phyloP scores from a whole-genome alignment of 176 grass and related monocot genomes.

The Triticum dicoccoides region DNA sequence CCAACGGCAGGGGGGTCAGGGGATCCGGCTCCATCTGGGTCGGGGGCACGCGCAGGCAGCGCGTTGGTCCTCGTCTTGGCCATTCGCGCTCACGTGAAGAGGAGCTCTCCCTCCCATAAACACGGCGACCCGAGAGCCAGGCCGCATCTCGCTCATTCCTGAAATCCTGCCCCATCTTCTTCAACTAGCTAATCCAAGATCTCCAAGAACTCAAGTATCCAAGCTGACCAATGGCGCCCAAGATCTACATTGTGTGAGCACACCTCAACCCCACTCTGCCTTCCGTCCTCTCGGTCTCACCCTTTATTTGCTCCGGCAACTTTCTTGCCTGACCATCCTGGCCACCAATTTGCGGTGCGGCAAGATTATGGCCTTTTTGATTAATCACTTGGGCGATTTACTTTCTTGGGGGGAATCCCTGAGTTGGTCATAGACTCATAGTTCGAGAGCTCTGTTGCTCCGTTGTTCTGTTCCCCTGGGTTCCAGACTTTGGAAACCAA shows the following conservation, averaged over 20 bases:
- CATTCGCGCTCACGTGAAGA: neutral
- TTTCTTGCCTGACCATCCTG: neutral
- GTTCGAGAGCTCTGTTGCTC: neutral
- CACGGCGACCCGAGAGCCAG: neutral
- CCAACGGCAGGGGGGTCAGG: too few relatives aligned
- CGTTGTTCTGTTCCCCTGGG: neutral
- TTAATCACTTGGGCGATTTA: neutral
- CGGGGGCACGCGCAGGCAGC: neutral
- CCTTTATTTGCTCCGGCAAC: neutral
- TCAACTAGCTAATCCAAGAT: neutral
- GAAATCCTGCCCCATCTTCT: neutral
- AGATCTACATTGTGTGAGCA: conserved; percentile 41
- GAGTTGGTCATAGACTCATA: neutral
- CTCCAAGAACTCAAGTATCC: neutral
- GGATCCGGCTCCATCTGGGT: too few relatives aligned
- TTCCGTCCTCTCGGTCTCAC: neutral
- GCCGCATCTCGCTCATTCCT: neutral
- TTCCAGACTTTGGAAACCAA: neutral
- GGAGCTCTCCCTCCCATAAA: neutral
- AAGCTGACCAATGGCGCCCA: conserved; percentile 7
- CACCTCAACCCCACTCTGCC: neutral
- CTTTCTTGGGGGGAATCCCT: neutral
- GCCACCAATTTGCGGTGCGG: neutral
- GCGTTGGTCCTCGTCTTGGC: neutral
- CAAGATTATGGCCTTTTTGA: neutral